phyloP scores from a whole-genome alignment of 1,284 basidiomycete species.

The Sanghuangporus baumii region DNA sequence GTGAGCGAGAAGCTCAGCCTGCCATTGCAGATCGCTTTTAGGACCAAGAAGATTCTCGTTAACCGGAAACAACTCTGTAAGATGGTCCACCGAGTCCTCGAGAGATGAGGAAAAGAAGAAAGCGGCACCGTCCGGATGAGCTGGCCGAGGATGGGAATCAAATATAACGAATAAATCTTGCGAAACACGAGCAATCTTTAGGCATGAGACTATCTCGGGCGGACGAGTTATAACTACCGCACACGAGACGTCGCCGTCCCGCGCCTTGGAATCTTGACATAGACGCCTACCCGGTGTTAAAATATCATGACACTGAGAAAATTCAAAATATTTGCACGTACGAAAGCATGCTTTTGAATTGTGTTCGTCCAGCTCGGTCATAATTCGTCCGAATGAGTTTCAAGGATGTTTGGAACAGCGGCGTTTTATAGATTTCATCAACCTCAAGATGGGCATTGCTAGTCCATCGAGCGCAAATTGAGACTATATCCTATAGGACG shows the following conservation, averaged over 20 bases:
- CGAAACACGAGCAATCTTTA: conserved; percentile 35
- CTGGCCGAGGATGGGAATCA: conserved; percentile 57
- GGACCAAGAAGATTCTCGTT: conserved; percentile 34
- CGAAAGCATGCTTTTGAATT: conserved; percentile 42
- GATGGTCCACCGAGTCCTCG: conserved; percentile 35
- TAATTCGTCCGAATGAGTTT: conserved; percentile 34
- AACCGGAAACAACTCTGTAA: conserved; percentile 43
- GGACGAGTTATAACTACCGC: conserved; percentile 60
- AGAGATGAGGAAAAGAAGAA: conserved; percentile 44
- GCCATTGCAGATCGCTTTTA: conserved; percentile 41
- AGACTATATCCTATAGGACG: conserved; percentile 40
- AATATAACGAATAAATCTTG: conserved; percentile 46
- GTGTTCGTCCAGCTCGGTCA: conserved; percentile 30
- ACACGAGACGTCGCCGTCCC: not conserved
- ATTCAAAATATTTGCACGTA: conserved; percentile 23
- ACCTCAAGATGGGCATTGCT: conserved; percentile 49
- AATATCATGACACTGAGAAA: not conserved
- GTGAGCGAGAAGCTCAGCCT: conserved; percentile 53
- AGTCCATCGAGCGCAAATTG: conserved; percentile 50
- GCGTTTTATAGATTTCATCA: conserved; percentile 35
- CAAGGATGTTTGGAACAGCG: conserved; percentile 35
- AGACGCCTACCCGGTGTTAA: conserved; percentile 21
- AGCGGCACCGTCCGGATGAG: conserved; percentile 52
- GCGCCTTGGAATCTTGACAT: conserved; percentile 22
- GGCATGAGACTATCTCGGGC: conserved; percentile 57